Percentiles rank a stretch among this genome's conserved stretches.
Evolutionary conservation across 495 filamentous ascomycete genomes (phyloP).

Genomic region (Parathielavia appendiculata): DNA sequence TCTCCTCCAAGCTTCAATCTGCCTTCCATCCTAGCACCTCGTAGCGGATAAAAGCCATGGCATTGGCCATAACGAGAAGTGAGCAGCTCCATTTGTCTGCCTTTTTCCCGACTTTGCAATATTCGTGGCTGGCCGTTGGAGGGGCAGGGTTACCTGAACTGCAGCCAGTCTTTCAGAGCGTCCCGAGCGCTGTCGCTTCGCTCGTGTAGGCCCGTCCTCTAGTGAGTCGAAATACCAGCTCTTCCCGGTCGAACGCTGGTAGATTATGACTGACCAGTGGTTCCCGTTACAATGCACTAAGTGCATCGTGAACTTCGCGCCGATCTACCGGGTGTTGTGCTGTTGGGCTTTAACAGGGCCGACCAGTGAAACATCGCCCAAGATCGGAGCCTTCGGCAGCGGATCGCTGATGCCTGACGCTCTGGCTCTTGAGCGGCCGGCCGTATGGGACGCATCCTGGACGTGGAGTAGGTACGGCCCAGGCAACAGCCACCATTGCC

Average conservation of each 20-base stretch:
- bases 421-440: no score
- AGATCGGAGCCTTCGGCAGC: background rate
- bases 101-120: background rate
- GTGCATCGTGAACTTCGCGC: conserved; percentile 3
- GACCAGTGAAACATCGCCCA: background rate
- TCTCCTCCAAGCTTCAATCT: background rate
- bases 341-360: background rate
- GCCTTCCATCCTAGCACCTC: conserved; percentile 19
- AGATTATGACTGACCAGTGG: conserved; percentile 12
- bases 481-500: conserved; percentile 11
- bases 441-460: background rate
- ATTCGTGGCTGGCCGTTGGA: background rate
- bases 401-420: no score
- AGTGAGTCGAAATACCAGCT: conserved; percentile 13
- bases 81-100: conserved; percentile 15
- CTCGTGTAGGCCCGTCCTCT: background rate
- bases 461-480: background rate
- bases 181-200: background rate
- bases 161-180: background rate
- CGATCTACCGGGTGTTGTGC: background rate
- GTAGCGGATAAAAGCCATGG: conserved; percentile 18
- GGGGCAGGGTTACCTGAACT: background rate
- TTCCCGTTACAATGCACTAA: background rate
- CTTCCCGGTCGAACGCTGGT: background rate
- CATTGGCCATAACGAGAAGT: conserved; percentile 18